Evolutionary conservation across 2,329 filamentous ascomycete genomes (phyloP).

Genomic region (Parastagonospora avenae): DNA sequence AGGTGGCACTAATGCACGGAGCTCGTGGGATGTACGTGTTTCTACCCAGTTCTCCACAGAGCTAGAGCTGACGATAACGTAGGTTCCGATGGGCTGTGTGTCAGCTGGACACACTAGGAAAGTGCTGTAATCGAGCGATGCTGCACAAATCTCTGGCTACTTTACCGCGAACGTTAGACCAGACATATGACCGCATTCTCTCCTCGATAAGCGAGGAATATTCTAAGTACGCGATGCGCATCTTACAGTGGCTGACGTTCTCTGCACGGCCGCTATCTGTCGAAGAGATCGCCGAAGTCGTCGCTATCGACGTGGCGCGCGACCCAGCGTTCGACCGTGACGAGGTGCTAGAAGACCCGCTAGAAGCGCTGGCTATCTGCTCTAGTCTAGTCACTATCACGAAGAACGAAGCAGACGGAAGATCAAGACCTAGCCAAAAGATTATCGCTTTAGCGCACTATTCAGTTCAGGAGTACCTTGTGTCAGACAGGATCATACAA

Average conservation of each 20-base stretch:
- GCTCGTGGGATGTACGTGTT: slow-evolving; percentile 32
- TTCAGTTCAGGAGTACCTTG: slow-evolving; percentile 44
- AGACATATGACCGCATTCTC: slow-evolving; percentile 38
- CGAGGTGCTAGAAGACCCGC: slow-evolving; percentile 40
- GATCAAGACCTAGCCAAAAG: neutral
- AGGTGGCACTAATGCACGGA: slow-evolving; percentile 34
- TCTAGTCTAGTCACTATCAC: no score
- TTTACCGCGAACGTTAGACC: slow-evolving; percentile 29
- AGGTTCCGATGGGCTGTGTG: slow-evolving; percentile 38
- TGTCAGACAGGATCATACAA: slow-evolving; percentile 31
- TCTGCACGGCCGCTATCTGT: slow-evolving; percentile 21
- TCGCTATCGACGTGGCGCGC: slow-evolving; percentile 31
- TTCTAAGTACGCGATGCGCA: no score
- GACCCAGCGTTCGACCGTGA: slow-evolving; percentile 39
- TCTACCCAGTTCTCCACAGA: neutral
- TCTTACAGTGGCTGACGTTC: no score
- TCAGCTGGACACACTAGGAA: slow-evolving; percentile 27
- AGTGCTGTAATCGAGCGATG: slow-evolving; percentile 22
- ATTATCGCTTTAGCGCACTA: slow-evolving; percentile 37
- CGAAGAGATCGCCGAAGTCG: slow-evolving; percentile 28
- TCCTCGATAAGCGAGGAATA: no score
- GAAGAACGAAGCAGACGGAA: slow-evolving; percentile 2
- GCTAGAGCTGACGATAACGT: slow-evolving; percentile 8
- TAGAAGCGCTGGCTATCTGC: slow-evolving; percentile 36
- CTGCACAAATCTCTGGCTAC: slow-evolving; percentile 24